Percentiles rank a stretch among this genome's conserved stretches.
phyloP scores from a whole-genome alignment of 306 rosid species.

The Corylus americana region DNA sequence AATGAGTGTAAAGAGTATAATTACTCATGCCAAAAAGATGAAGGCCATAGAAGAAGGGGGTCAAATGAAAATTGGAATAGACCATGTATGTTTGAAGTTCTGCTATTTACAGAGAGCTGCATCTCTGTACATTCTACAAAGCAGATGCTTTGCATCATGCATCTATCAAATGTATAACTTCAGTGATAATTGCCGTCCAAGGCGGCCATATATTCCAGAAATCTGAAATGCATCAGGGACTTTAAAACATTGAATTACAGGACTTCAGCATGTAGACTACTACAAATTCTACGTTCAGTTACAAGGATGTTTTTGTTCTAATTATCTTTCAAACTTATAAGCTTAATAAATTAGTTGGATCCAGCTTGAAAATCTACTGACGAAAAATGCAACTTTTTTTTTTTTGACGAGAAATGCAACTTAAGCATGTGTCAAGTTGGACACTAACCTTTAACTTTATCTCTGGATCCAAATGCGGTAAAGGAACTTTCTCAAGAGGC shows the following conservation, averaged over 20 bases:
- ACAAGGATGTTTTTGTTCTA: not conserved
- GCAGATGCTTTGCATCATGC: not conserved
- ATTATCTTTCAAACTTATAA: not conserved
- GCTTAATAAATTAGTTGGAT: not conserved
- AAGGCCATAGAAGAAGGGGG: not conserved
- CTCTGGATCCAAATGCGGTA: constrained; percentile 54
- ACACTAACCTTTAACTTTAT: constrained; percentile 61
- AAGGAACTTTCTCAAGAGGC: constrained; percentile 63
- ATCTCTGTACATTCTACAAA: not conserved
- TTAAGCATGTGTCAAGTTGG: not conserved
- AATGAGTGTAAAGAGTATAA: too few relatives aligned
- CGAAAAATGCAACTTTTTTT: not conserved
- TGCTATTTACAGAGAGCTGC: not conserved
- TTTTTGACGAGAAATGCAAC: not conserved
- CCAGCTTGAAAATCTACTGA: not conserved
- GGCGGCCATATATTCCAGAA: not conserved
- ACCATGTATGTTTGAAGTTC: not conserved
- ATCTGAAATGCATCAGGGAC: not conserved
- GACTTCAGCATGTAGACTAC: not conserved
- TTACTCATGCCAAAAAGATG: too few relatives aligned
- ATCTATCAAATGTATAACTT: not conserved
- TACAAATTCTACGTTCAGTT: not conserved
- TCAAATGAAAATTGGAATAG: not conserved
- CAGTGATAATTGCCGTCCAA: not conserved
- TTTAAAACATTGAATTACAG: not conserved